phyloP scores from a whole-genome alignment of 2,329 filamentous ascomycete species.

The Tolypocladium album region DNA sequence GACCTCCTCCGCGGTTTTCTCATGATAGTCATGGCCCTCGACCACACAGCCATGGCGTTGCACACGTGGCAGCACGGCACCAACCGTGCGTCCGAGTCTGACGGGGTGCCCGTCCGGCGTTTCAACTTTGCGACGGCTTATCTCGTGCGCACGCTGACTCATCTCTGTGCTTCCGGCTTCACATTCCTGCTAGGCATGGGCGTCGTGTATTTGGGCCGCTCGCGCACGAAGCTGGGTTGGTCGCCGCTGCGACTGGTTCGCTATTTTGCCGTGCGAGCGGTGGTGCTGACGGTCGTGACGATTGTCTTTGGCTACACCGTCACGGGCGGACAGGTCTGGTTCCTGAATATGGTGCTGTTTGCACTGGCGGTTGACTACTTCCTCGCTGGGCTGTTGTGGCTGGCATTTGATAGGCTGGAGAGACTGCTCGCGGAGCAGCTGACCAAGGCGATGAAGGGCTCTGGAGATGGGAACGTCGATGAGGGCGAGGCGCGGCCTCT shows the following conservation, averaged over 20 bases:
- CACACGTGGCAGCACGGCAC: constrained; percentile 30
- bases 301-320: constrained; percentile 19
- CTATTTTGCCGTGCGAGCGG: constrained; percentile 27
- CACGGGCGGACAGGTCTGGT: constrained; percentile 24
- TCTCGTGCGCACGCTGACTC: constrained; percentile 28
- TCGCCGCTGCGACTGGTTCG: constrained; percentile 17
- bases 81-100: constrained; percentile 21
- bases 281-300: constrained; percentile 23
- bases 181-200: constrained; percentile 35
- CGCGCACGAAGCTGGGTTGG: constrained; percentile 29
- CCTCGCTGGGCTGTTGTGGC: constrained; percentile 30
- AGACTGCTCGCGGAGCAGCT: constrained; percentile 16
- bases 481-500: constrained; percentile 21
- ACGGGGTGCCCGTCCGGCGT: constrained; percentile 19
- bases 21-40: constrained; percentile 33
- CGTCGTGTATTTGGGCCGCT: constrained; percentile 32
- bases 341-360: constrained; percentile 33
- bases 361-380: constrained; percentile 33
- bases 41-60: constrained; percentile 28
- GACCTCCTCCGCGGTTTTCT: constrained; percentile 33
- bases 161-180: constrained; percentile 34
- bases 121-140: constrained; percentile 29
- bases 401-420: constrained; percentile 24
- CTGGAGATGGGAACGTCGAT: constrained; percentile 4
- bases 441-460: constrained; percentile 4